A percentile compares a stretch with the other conserved stretches of the same genome.
These are phyloP conservation scores for Grosmannia serpens DNA, from an alignment of 2,329 filamentous ascomycete species.

Conservation along the genomic window DNA sequence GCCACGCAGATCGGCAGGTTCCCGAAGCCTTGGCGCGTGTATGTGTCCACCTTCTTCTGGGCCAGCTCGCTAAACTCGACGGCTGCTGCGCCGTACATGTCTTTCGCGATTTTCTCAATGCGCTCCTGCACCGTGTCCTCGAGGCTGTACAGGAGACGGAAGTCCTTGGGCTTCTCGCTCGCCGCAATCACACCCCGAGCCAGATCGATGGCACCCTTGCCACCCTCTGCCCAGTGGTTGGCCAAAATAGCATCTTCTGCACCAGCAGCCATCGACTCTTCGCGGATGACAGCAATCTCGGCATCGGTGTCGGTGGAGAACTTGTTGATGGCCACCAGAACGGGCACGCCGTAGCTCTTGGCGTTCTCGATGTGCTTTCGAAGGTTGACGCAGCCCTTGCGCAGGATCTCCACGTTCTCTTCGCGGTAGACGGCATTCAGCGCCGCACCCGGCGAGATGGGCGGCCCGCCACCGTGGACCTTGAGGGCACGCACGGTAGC, in stretches of 20 bases:
- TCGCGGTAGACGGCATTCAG: conserved; percentile 83
- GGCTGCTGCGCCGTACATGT: conserved; percentile 85
- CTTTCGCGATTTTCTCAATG: conserved; percentile 77
- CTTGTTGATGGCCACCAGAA: conserved; percentile 95
- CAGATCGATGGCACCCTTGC: conserved; percentile 78
- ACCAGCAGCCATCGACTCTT: conserved; percentile 83
- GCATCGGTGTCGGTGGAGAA: conserved; percentile 90
- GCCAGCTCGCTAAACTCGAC: conserved; percentile 92
- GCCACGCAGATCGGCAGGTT: conserved; percentile 93
- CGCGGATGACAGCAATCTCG: conserved; percentile 77
- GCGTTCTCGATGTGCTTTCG: conserved; percentile 93
- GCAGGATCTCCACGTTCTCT: conserved; percentile 86
- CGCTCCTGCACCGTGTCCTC: conserved; percentile 70
- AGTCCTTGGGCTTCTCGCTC: conserved; percentile 71
- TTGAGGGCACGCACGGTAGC: conserved; percentile 93
- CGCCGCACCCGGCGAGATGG: conserved; percentile 75
- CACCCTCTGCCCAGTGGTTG: conserved; percentile 95
- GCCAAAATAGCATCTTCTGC: conserved; percentile 88
- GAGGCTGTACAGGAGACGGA: conserved; percentile 75
- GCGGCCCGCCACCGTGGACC: conserved; percentile 92
- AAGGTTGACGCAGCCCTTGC: conserved; percentile 83
- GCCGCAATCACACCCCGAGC: conserved; percentile 79
- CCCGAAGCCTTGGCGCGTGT: conserved; percentile 82
- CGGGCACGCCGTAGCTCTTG: conserved; percentile 77
- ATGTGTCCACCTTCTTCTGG: conserved; percentile 92